Evolutionary conservation across 257 asterid genomes (phyloP).

Genomic region (Rubia yunnanensis): DNA sequence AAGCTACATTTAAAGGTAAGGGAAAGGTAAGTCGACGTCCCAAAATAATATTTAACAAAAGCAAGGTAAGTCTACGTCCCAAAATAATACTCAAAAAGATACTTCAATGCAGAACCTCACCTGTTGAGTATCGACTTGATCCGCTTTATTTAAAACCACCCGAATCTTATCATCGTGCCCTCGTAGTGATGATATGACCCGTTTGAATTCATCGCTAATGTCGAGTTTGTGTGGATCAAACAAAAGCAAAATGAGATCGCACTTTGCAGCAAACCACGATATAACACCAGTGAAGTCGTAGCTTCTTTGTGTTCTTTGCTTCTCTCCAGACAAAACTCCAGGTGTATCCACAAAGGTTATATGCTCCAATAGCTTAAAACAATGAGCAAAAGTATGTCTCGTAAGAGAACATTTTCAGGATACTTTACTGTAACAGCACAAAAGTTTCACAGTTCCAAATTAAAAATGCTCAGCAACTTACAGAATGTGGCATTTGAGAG

Average conservation of each 20-base stretch:
- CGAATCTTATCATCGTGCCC: slow-evolving; percentile 98
- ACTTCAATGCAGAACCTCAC: slow-evolving; percentile 24
- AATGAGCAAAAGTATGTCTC: slow-evolving; percentile 13
- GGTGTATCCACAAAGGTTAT: slow-evolving; percentile 93
- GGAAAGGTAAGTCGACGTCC: neutral
- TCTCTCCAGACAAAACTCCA: slow-evolving; percentile 94
- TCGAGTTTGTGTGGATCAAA: slow-evolving; percentile 98
- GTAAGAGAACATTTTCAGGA: neutral
- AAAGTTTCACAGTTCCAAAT: neutral
- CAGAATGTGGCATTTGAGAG: slow-evolving; percentile 98
- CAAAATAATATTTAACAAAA: slow-evolving; percentile 7
- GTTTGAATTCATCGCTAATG: slow-evolving; percentile 88
- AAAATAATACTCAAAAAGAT: slow-evolving; percentile 9
- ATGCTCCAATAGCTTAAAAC: slow-evolving; percentile 76
- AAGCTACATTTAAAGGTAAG: slow-evolving; percentile 40
- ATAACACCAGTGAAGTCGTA: slow-evolving; percentile 96
- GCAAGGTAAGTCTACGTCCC: neutral
- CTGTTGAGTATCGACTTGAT: slow-evolving; percentile 94
- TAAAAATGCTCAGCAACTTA: slow-evolving; percentile 29
- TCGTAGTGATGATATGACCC: slow-evolving; percentile 81
- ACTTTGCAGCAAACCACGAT: slow-evolving; percentile 94
- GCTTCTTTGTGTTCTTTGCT: slow-evolving; percentile 93
- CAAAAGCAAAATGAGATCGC: slow-evolving; percentile 80
- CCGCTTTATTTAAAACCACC: slow-evolving; percentile 93
- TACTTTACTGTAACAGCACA: neutral